These are phyloP conservation scores for Blastocystis sp. DNA, from an alignment of 352 stramenopile genomes.

Conservation along the genomic window DNA sequence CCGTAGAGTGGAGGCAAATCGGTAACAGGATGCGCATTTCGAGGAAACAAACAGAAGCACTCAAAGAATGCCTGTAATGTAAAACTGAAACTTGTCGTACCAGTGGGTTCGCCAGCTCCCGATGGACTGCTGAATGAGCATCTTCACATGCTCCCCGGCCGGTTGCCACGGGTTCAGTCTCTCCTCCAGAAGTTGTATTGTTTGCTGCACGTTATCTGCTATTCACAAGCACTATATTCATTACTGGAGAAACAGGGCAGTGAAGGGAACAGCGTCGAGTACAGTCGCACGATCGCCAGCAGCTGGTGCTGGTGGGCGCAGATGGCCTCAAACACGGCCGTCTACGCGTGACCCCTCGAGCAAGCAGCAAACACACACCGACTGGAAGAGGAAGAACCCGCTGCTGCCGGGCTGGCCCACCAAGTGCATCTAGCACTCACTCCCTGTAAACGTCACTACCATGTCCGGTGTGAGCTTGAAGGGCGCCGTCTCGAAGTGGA, in stretches of 20 bases:
- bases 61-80: constrained; percentile 74
- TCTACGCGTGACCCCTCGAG: constrained; percentile 85
- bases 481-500: constrained; percentile 94
- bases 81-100: constrained; percentile 86
- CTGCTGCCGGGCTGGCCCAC: constrained; percentile 10
- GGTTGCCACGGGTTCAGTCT: not conserved
- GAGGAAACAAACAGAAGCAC: not conserved
- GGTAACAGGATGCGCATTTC: too few relatives aligned
- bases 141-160: constrained; percentile 76
- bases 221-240: not conserved
- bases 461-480: constrained; percentile 99
- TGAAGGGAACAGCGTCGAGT: constrained; percentile 75
- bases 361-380: constrained; percentile 90
- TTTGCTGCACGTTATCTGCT: constrained; percentile 9
- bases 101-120: constrained; percentile 84
- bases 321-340: constrained; percentile 90
- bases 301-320: constrained; percentile 91
- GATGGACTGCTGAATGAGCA: constrained; percentile 82
- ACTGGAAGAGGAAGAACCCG: constrained; percentile 70
- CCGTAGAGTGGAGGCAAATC: too few relatives aligned
- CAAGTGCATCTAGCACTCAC: constrained; percentile 73
- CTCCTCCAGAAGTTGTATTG: not conserved
- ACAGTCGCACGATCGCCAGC: constrained; percentile 92
- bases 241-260: constrained; percentile 69
- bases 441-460: constrained; percentile 92